A percentile compares a stretch with the other conserved stretches of the same genome.
These are phyloP conservation scores for Capsicum chinense DNA, from an alignment of 257 asterid species.

Conservation along the genomic window DNA sequence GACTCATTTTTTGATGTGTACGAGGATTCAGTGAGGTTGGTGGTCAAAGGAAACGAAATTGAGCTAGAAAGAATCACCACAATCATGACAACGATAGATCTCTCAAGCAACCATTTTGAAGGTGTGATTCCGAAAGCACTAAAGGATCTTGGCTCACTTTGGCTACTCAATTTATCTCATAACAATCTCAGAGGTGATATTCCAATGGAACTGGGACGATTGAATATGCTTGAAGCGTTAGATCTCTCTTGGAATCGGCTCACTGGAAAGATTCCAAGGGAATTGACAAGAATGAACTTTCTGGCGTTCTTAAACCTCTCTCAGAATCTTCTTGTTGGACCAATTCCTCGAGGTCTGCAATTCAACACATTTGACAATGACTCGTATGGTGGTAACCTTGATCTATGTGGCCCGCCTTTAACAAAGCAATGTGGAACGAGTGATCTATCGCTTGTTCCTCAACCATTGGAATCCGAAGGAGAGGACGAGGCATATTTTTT, in stretches of 20 bases:
- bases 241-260: conserved; percentile 22
- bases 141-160: too few species aligned
- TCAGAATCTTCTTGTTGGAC: background rate
- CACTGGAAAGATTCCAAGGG: background rate
- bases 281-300: background rate
- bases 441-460: background rate
- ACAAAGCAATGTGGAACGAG: background rate
- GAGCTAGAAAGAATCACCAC: background rate
- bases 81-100: too few species aligned
- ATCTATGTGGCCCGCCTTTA: background rate
- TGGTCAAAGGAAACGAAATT: background rate
- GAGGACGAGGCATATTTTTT: background rate
- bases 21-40: background rate
- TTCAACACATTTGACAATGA: background rate
- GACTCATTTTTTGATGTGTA: background rate
- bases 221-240: background rate
- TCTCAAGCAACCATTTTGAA: too few species aligned
- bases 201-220: background rate
- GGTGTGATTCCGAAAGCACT: too few species aligned
- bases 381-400: background rate
- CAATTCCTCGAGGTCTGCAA: background rate
- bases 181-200: background rate
- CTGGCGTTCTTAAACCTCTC: background rate
- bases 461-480: background rate
- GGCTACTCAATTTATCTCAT: background rate